These are phyloP conservation scores for Thuidium tamariscinum DNA, from an alignment of 225 moss, liverwort and hornwort genomes.

Conservation along the genomic window DNA sequence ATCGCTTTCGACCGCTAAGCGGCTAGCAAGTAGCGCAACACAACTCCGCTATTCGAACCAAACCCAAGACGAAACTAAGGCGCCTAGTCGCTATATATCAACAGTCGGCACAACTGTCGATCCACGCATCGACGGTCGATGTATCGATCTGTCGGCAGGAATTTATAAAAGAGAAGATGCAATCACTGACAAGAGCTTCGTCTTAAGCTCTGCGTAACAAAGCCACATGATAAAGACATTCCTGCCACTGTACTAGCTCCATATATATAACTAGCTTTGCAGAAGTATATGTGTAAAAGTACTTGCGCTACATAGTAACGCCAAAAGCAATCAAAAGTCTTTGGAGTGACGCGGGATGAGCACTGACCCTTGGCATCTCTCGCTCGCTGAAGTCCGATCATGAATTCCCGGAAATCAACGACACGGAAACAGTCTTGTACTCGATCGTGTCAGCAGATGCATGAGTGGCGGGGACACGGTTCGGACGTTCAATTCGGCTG, in stretches of 20 bases:
- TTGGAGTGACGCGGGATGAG: background rate
- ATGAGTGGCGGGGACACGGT: background rate
- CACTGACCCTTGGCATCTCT: background rate
- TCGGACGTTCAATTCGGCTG: background rate
- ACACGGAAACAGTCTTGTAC: background rate
- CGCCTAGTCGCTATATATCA: background rate
- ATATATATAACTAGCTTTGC: no score
- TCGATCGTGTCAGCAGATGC: background rate
- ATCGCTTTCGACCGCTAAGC: background rate
- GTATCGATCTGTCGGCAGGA: background rate
- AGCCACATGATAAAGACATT: background rate
- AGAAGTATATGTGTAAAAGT: background rate
- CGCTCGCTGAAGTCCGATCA: background rate
- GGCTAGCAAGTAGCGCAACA: background rate
- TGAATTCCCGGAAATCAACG: background rate
- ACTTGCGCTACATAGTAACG: background rate
- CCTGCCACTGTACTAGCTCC: background rate
- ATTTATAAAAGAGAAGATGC: background rate
- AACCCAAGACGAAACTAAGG: background rate
- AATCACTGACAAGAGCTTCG: background rate
- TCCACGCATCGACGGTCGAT: background rate
- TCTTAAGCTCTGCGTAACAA: no score
- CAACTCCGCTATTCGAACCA: background rate
- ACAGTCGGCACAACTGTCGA: background rate
- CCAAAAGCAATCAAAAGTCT: background rate